phyloP scores from a whole-genome alignment of 257 asterid species.

The Plantago ovata region DNA sequence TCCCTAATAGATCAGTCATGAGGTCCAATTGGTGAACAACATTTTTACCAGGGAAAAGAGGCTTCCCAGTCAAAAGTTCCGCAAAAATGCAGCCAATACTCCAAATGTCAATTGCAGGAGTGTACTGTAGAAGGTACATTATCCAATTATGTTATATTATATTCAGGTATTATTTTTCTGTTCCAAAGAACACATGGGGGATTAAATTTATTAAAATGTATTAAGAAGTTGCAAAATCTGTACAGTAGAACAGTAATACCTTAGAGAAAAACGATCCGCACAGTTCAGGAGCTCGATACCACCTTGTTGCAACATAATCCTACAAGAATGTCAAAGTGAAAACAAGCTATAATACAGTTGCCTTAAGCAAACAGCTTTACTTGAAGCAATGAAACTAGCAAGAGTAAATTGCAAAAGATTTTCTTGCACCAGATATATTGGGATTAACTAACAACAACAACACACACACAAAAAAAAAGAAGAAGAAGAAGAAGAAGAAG shows the following conservation, averaged over 20 bases:
- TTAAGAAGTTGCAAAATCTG: neutral
- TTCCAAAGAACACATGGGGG: neutral
- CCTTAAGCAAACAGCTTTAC: neutral
- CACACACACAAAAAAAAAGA: neutral
- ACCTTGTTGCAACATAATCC: conserved; percentile 98
- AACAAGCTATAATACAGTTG: neutral
- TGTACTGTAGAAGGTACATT: conserved; percentile 49
- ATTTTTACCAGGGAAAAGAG: conserved; percentile 94
- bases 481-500: no score
- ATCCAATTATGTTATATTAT: conserved; percentile 18
- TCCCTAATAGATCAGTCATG: conserved; percentile 89
- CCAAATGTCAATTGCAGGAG: conserved; percentile 98
- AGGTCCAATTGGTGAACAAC: conserved; percentile 96
- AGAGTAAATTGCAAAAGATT: conserved; percentile 1
- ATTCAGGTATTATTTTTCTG: neutral
- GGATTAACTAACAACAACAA: neutral
- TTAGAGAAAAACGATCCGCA: conserved; percentile 99
- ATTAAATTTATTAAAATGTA: conserved; percentile 5
- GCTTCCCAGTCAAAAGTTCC: conserved; percentile 86
- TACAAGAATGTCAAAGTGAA: conserved; percentile 23
- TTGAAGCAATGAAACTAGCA: neutral
- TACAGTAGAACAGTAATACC: conserved; percentile 33
- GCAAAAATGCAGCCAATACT: conserved; percentile 97
- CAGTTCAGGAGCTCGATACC: conserved; percentile 96
- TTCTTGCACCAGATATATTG: neutral